These are phyloP conservation scores for Filobasidium wieringae DNA, from an alignment of 768 basidiomycete species.

Conservation along the genomic window DNA sequence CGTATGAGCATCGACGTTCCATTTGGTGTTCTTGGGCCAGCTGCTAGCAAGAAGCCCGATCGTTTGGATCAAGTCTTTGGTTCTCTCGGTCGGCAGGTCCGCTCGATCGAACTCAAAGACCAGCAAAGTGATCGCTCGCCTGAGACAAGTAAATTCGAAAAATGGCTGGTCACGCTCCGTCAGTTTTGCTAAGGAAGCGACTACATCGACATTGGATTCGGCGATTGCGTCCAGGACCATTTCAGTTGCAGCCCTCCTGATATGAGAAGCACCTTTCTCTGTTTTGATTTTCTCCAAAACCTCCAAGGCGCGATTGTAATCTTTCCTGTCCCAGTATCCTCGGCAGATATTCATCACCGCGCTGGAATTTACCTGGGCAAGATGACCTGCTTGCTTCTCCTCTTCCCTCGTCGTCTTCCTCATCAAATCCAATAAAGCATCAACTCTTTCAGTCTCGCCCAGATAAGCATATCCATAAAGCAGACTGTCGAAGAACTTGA, in stretches of 20 bases:
- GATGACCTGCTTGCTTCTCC: slow-evolving; percentile 25
- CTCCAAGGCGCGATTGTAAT: too few relatives aligned
- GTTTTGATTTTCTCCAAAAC: too few relatives aligned
- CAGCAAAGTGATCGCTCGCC: neutral
- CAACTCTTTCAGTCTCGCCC: neutral
- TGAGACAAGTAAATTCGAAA: too few relatives aligned
- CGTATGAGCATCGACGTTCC: neutral
- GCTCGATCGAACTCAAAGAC: neutral
- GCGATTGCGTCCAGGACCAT: neutral
- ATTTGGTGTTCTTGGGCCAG: neutral
- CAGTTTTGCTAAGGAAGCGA: neutral
- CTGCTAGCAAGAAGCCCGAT: neutral
- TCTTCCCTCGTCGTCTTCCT: neutral
- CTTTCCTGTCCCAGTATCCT: neutral
- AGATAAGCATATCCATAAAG: neutral
- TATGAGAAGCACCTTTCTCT: neutral
- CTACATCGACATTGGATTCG: neutral
- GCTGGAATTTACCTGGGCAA: slow-evolving; percentile 34
- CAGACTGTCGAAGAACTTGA: neutral
- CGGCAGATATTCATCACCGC: neutral
- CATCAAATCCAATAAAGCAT: neutral
- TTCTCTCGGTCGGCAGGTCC: neutral
- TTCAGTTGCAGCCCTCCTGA: neutral
- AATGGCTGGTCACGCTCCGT: too few relatives aligned
- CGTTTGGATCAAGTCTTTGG: neutral